Evolutionary conservation across 768 basidiomycete species (phyloP), one percentile per base, ranked within the genome.

Genomic region (Suillus subaureus): DNA sequence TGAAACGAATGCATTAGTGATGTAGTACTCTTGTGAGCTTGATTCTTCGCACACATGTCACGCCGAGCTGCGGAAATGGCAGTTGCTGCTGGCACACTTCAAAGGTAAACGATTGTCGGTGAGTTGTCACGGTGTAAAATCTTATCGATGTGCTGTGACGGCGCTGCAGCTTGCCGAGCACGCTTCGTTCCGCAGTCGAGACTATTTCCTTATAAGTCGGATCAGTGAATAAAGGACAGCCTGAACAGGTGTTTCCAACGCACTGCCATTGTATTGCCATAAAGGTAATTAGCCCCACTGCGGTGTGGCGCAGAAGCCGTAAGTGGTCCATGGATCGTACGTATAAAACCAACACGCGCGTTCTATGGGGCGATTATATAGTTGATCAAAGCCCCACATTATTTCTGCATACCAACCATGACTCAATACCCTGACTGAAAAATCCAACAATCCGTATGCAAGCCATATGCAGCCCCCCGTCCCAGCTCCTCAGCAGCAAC

Each of bases 401-500:
- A 8, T 51, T 37, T 62, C 33, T 35, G 6, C 61, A 51, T 16
- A 56, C 49, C 26, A 23, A 58, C 33, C 47, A 69, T 76, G 76
- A 51, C 60, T 49, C 70, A 68, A 49, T 70, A 67, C 61, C 72
- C 74, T 43, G 54, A 62, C 67, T n/a, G 75, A 75, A 45, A 77
- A 78, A 16, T 62, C 68, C 9, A 67, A 69, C 28, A 68, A 65
- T 16, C 42, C 70, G n/a, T 70, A 61, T 28, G 37, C 67, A 6
- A 37, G 62, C 56, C 73, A 70, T 70, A 8, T 70, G 0, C 9
- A 49, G 45, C 69, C 68, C 37, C 37, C 69, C 11, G 45, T 62
- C 39, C 35, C 35, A 43, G 12, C 33, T 8, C 21, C 52, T 62
- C 40, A 61, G 54, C 62, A 62, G 23, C 64, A 66, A 21, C 57